Percentiles rank a stretch among this genome's conserved stretches.
These are phyloP conservation scores for Strobilomyces echinocephalus DNA, from an alignment of 768 basidiomycete species.

Conservation along the genomic window DNA sequence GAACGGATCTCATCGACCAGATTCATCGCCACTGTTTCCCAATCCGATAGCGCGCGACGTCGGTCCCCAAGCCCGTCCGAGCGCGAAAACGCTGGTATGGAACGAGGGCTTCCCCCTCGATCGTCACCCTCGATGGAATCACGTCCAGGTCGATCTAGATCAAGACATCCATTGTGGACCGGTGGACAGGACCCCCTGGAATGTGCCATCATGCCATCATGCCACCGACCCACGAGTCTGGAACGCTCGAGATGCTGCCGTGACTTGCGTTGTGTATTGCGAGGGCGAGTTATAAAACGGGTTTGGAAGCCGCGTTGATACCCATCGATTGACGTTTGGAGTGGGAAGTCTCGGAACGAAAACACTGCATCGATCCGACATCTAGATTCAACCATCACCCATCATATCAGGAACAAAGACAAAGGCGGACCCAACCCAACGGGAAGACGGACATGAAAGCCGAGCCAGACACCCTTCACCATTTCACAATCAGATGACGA, in stretches of 20 bases:
- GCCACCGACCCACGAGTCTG: not conserved
- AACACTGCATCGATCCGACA: not conserved
- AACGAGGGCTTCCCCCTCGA: too few species aligned
- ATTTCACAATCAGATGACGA: not conserved
- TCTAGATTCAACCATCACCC: not conserved
- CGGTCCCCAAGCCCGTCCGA: not conserved
- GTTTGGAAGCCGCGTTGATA: not conserved
- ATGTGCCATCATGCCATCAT: not conserved
- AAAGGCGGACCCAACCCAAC: not conserved
- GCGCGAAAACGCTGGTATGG: too few species aligned
- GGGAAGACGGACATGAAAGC: not conserved
- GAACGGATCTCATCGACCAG: not conserved
- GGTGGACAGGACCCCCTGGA: not conserved
- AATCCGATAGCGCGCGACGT: not conserved
- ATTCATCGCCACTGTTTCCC: not conserved
- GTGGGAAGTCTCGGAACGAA: not conserved
- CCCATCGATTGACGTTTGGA: not conserved
- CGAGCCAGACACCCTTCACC: not conserved
- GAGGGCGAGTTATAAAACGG: not conserved
- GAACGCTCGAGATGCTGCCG: slow-evolving; percentile 4
- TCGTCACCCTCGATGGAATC: not conserved
- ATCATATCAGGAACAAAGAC: not conserved
- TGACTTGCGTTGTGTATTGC: not conserved
- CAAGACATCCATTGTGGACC: not conserved
- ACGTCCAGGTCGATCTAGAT: slow-evolving; percentile 1